Conservation (phyloP, 2,329 filamentous ascomycete genomes). For the Colletotrichum siamense region DNA sequence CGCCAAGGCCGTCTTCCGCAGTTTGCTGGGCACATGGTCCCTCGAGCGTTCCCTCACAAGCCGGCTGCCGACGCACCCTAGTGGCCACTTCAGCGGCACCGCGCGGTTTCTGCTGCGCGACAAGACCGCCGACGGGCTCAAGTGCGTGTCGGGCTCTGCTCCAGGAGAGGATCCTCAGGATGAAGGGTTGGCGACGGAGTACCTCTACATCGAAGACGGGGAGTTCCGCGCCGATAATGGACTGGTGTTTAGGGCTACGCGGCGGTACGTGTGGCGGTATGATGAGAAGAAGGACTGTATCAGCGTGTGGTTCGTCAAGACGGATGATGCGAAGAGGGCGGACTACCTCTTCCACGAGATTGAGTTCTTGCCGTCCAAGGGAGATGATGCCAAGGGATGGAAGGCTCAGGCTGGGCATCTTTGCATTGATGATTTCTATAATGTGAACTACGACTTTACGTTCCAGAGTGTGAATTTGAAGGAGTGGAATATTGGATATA, state of each 20-base stretch:
- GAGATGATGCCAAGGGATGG: conserved; percentile 54
- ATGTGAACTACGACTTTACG: conserved; percentile 71
- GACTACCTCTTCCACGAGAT: conserved; percentile 80
- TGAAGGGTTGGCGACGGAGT: conserved; percentile 56
- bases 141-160: conserved; percentile 29
- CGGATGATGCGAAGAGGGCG: conserved; percentile 64
- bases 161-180: conserved; percentile 22
- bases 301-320: conserved; percentile 76
- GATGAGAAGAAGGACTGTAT: conserved; percentile 63
- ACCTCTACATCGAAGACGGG: conserved; percentile 73
- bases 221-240: conserved; percentile 64
- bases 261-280: conserved; percentile 78
- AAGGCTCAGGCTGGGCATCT: conserved; percentile 71
- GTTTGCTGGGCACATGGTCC: conserved; percentile 73
- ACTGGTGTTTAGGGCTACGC: conserved; percentile 62
- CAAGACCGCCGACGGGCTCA: conserved; percentile 59
- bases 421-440: conserved; percentile 75
- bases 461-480: conserved; percentile 63
- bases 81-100: conserved; percentile 68
- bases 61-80: conserved; percentile 62
- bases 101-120: conserved; percentile 68
- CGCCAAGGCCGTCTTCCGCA: conserved; percentile 71
- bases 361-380: conserved; percentile 56
- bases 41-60: conserved; percentile 63
- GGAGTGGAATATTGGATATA: conserved; percentile 67